Evolutionary conservation across 352 stramenopile species (phyloP).

Genomic region (Blastocystis sp.): DNA sequence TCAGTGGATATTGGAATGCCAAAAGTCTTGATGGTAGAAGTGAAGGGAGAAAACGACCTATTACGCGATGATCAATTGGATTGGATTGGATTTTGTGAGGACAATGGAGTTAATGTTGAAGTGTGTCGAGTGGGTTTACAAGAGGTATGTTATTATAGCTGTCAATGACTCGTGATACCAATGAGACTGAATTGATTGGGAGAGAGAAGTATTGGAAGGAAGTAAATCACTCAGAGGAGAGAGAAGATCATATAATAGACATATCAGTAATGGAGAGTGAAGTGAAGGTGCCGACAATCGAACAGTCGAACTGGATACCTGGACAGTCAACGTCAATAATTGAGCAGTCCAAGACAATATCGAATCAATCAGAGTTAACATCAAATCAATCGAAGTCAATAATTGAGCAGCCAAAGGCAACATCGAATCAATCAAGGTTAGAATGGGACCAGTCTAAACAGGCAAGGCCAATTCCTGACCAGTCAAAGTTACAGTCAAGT

Average conservation of each 20-base stretch:
- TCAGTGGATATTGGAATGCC: background rate
- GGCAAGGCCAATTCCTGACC: too few species aligned
- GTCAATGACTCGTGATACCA: background rate
- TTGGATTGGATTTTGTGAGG: slow-evolving; percentile 10
- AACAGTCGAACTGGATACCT: too few species aligned
- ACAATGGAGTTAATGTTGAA: slow-evolving; percentile 21
- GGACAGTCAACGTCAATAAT: background rate
- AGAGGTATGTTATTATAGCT: background rate
- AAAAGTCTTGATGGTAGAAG: slow-evolving; percentile 28
- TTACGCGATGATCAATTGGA: background rate
- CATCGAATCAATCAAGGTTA: too few species aligned
- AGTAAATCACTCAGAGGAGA: background rate
- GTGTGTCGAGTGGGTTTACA: background rate
- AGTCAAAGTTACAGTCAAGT: too few species aligned
- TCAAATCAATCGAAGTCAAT: background rate
- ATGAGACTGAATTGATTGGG: background rate
- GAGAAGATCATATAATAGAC: background rate
- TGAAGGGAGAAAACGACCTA: slow-evolving; percentile 9
- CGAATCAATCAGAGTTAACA: too few species aligned
- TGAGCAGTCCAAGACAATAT: too few species aligned
- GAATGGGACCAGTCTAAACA: too few species aligned
- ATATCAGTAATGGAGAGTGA: too few species aligned
- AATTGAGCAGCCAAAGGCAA: too few species aligned
- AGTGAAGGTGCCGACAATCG: too few species aligned
- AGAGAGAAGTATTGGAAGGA: background rate